Evolutionary conservation across 2,329 filamentous ascomycete genomes (phyloP), one percentile per base, ranked within the genome.

Genomic region (Claviceps fusiformis): DNA sequence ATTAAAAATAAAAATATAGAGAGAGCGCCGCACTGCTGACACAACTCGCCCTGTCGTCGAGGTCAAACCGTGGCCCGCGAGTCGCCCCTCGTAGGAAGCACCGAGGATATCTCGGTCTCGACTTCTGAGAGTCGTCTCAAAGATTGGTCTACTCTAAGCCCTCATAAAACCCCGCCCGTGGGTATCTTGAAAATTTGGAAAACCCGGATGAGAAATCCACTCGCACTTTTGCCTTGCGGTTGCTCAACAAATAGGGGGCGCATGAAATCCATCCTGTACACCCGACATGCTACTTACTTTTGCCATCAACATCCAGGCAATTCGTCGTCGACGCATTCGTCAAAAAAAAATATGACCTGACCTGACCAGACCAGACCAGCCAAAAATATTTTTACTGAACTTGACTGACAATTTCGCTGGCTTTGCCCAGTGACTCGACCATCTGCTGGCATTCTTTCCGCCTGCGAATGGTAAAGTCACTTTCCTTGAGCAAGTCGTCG

Each of bases 381-480:
- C 19, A 27, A 27, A 41, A 24, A 39, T 19, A 27, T 27, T 24
- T 53, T 68, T 76, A 83, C 76, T 83, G 80, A 55, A 85, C 82
- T 69, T 85, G 81, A 72, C 89, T 91, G 68, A 98, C 93, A 73
- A 98, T 97, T 77, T 98, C 93, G 71, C 85, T 93, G 56, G 93
- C 93, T 71, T 87, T 86, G 62, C 79, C 75, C 66, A 98, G 77
- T 55, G 88, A 95, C 73, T 98, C 93, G 53, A 98, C 93, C 93
- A 98, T 98, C 73, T 96, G 90, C 73, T 95, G 90, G 73, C 93
- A 98, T 73, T 98, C 93, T 78, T 98, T 98, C 70, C 93, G 82
- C 71, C 93, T 81, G 65, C 92, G 83, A 65, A 95, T 80, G 3
- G 93, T 98, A 78, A 95, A 97, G 71, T 98, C 93, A 68, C 89